phyloP scores from a whole-genome alignment of 73 alveolate species.

The Blepharisma stoltei region DNA sequence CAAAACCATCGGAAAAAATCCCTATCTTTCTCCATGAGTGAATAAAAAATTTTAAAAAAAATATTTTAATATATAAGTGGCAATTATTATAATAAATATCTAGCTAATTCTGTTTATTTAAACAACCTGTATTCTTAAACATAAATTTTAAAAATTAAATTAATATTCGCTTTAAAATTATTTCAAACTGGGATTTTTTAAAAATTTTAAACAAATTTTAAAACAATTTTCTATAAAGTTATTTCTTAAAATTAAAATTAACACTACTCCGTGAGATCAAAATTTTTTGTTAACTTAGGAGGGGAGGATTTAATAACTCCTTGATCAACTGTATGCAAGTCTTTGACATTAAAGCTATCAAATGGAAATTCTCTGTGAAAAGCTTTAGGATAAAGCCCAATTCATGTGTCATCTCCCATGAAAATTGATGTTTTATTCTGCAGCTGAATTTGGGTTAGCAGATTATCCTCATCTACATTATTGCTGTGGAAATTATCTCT shows the following conservation, averaged over 20 bases:
- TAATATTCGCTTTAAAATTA: too few species aligned
- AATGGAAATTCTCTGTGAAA: slow-evolving; percentile 44
- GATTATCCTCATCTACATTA: slow-evolving; percentile 45
- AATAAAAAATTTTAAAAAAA: too few species aligned
- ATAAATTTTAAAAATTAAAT: not conserved
- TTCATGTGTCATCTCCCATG: slow-evolving; percentile 75
- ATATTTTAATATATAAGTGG: too few species aligned
- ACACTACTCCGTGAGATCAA: too few species aligned
- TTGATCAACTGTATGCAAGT: slow-evolving; percentile 58
- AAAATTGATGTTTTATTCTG: slow-evolving; percentile 37
- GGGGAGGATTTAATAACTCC: slow-evolving; percentile 36
- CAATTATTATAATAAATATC: too few species aligned
- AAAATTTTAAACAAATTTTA: not conserved
- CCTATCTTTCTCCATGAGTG: too few species aligned
- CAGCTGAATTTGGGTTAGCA: slow-evolving; percentile 33
- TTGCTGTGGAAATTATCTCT: slow-evolving; percentile 51
- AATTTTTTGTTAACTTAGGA: too few species aligned
- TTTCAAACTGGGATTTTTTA: too few species aligned
- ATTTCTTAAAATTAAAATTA: not conserved
- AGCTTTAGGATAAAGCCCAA: slow-evolving; percentile 45
- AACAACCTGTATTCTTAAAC: too few species aligned
- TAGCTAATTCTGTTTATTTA: too few species aligned
- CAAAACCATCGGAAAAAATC: too few species aligned
- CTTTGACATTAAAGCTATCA: slow-evolving; percentile 58
- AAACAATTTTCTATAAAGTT: not conserved